phyloP scores from a whole-genome alignment of 1,139 yeast genomes.

The Saccharomyces hybrid region DNA sequence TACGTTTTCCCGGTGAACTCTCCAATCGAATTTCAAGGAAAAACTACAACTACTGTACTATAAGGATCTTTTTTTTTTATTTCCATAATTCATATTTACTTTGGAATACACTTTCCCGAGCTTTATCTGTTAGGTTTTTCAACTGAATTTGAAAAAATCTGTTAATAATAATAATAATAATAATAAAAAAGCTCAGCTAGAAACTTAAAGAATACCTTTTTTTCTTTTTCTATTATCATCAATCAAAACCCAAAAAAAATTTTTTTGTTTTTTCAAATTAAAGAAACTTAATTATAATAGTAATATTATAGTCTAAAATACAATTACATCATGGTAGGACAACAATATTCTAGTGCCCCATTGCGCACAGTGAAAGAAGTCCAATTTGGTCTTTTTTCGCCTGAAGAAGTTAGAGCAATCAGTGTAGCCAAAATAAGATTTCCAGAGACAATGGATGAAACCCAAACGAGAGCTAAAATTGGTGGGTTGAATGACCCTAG shows the following conservation, averaged over 20 bases:
- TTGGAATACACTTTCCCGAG: background rate
- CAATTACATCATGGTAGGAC: slow-evolving; percentile 35
- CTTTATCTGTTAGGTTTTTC: background rate
- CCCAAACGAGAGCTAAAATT: slow-evolving; percentile 87
- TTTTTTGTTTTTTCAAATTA: background rate
- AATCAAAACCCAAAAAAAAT: background rate
- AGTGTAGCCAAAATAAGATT: slow-evolving; percentile 95
- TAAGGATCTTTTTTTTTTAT: background rate
- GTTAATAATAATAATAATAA: background rate
- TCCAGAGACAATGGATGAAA: slow-evolving; percentile 98
- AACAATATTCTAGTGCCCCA: slow-evolving; percentile 96
- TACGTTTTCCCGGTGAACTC: background rate
- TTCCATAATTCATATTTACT: background rate
- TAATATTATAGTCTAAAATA: slow-evolving; percentile 1
- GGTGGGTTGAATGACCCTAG: slow-evolving; percentile 97
- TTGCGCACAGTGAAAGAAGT: slow-evolving; percentile 94
- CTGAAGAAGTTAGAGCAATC: slow-evolving; percentile 94
- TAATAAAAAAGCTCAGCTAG: background rate
- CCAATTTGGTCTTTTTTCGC: slow-evolving; percentile 95
- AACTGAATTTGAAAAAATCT: background rate
- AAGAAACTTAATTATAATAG: slow-evolving; percentile 1
- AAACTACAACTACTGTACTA: slow-evolving; percentile 2
- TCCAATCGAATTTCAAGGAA: slow-evolving; percentile 1
- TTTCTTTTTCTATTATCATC: background rate
- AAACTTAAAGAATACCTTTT: background rate